Evolutionary conservation across 2,329 filamentous ascomycete species (phyloP).

Genomic region (Aspergillus brunneoviolaceus): DNA sequence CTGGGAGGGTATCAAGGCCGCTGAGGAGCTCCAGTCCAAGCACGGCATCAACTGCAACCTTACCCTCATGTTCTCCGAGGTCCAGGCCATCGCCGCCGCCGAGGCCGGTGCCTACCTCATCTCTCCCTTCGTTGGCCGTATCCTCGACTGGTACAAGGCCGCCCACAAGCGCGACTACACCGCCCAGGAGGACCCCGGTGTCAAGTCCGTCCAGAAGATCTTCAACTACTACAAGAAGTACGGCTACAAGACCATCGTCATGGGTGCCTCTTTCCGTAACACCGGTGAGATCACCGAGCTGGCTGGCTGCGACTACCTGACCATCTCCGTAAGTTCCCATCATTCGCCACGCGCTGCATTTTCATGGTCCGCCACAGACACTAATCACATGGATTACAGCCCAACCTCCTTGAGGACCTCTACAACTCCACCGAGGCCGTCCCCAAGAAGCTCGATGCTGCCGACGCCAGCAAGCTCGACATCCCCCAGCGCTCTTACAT

Average conservation of each 20-base stretch:
- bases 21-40: slow-evolving; percentile 92
- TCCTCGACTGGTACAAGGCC: slow-evolving; percentile 99
- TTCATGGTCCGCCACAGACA: too few relatives aligned
- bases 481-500: slow-evolving; percentile 90
- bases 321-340: slow-evolving; percentile 73
- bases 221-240: slow-evolving; percentile 99
- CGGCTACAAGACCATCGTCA: slow-evolving; percentile 99
- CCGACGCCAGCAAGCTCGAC: slow-evolving; percentile 64
- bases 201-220: slow-evolving; percentile 88
- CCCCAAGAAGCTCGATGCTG: slow-evolving; percentile 86
- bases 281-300: slow-evolving; percentile 96
- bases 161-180: slow-evolving; percentile 89
- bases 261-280: slow-evolving; percentile 98
- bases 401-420: slow-evolving; percentile 90
- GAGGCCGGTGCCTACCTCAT: slow-evolving; percentile 97
- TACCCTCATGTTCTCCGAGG: slow-evolving; percentile 95
- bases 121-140: slow-evolving; percentile 98
- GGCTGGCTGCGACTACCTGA: slow-evolving; percentile 97
- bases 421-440: slow-evolving; percentile 78
- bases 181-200: slow-evolving; percentile 90
- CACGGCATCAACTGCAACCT: slow-evolving; percentile 98
- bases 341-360: not conserved
- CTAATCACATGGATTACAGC: slow-evolving; percentile 51
- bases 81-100: slow-evolving; percentile 92
- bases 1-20: slow-evolving; percentile 99